These are phyloP conservation scores for Globisporangium nodosum DNA, from an alignment of 352 stramenopile genomes.

Conservation along the genomic window DNA sequence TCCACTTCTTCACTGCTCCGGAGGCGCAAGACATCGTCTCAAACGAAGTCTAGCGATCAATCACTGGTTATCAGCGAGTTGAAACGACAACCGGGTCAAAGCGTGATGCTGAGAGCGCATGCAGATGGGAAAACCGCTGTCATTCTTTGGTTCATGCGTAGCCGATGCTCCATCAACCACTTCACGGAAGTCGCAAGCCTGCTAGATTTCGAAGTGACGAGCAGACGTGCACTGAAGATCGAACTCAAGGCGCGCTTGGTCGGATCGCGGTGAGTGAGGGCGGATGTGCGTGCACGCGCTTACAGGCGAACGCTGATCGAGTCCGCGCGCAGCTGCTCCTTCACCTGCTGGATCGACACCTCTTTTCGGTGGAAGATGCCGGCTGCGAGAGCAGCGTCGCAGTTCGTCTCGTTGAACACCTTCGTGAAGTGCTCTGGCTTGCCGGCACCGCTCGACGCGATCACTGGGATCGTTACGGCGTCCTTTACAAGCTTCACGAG, in stretches of 20 bases:
- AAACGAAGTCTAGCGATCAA: neutral
- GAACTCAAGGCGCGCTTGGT: neutral
- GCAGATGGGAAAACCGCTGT: neutral
- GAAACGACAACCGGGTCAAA: too few relatives aligned
- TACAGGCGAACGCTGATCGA: constrained; percentile 66
- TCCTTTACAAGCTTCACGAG: constrained; percentile 67
- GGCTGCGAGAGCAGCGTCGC: constrained; percentile 95
- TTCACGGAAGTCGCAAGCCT: neutral
- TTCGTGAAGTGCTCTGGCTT: constrained; percentile 93
- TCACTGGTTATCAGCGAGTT: too few relatives aligned
- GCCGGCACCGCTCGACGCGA: constrained; percentile 96
- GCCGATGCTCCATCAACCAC: neutral
- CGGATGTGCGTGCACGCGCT: neutral
- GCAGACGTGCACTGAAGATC: neutral
- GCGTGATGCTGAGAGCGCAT: neutral
- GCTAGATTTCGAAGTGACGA: neutral
- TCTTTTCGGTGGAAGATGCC: constrained; percentile 98
- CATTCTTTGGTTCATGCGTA: neutral
- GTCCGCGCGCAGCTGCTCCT: constrained; percentile 81
- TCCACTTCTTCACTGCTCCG: constrained; percentile 18
- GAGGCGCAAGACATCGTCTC: neutral
- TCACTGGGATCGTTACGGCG: constrained; percentile 95
- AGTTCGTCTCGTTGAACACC: constrained; percentile 90
- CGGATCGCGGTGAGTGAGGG: neutral
- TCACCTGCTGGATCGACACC: constrained; percentile 94